Conservation (phyloP, 495 filamentous ascomycete genomes). For the Penicillium turbatum region DNA sequence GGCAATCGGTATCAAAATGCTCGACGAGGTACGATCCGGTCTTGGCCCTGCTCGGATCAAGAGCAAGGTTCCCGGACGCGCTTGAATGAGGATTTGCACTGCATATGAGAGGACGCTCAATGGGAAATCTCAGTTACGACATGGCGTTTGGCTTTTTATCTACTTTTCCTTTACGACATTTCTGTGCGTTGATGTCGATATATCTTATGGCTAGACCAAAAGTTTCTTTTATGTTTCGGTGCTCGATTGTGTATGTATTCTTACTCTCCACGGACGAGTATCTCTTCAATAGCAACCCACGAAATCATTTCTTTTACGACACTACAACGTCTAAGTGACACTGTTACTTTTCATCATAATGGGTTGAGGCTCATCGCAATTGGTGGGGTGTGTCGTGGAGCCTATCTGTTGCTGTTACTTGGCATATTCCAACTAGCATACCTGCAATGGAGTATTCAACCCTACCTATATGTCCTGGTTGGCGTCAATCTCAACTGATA, state of each 20-base stretch:
- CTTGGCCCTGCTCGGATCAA: slow-evolving; percentile 63
- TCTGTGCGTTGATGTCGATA: slow-evolving; percentile 17
- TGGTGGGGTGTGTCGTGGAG: no score
- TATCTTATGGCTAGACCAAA: slow-evolving; percentile 22
- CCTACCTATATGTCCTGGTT: no score
- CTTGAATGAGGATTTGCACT: slow-evolving; percentile 17
- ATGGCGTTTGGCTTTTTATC: slow-evolving; percentile 24
- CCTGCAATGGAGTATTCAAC: no score
- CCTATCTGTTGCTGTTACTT: no score
- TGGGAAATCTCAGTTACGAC: slow-evolving; percentile 24
- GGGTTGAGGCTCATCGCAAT: no score
- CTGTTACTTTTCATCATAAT: slow-evolving; percentile 22
- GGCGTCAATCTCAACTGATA: background rate
- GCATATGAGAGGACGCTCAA: slow-evolving; percentile 27
- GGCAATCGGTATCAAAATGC: slow-evolving; percentile 74
- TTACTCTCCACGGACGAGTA: slow-evolving; percentile 11
- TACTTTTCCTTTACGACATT: slow-evolving; percentile 17
- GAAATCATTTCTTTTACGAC: slow-evolving; percentile 15
- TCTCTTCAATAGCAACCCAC: slow-evolving; percentile 12
- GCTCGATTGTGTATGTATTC: slow-evolving; percentile 1
- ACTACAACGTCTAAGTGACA: slow-evolving; percentile 17
- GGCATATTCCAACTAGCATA: no score
- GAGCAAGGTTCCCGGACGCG: slow-evolving; percentile 30
- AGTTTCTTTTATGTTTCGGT: slow-evolving; percentile 18
- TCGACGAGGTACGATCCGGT: slow-evolving; percentile 83